Base-by-base conservation (phyloP, 2,329 filamentous ascomycete genomes). In the Monosporascus ibericus region DNA sequence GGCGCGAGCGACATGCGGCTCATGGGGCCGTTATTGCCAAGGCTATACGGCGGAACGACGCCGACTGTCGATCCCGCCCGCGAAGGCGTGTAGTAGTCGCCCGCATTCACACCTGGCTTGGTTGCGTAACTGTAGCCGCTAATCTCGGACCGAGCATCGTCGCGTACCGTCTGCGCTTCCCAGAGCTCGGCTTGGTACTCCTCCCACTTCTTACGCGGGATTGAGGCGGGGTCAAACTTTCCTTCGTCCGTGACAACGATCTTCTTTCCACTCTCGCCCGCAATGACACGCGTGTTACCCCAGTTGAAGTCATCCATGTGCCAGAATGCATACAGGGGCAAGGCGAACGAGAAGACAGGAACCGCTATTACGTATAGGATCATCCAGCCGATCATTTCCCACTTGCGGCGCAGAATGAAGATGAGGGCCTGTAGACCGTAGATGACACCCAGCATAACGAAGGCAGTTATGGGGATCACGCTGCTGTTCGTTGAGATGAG, bases 311-410 rank as follows among this genome's bases (percentile, higher is more conserved):
- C 94, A 71, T 99, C 94, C 94, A 97, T 97, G 75, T 96, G 83
- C 94, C 94, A 99, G 81, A 99, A 99, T 48, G 92, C 81, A 70
- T 97, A 97, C 27, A 99, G 75, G 1, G 94, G 94, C 44, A 99
- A 80, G 53, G 82, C 91, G 58, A 95, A 90, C 44, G 89, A 86
- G 79, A 96, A 99, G 58, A 99, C 82, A 1, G 92, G 92, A 56
- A 95, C 88, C 51, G 94, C 92, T 30, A 94, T 58, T 54, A 99
- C 82, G 71, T 99, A 99, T 57, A 99, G 84, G 61, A 99, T 78
- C 91, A 99, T 96, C 94, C 94, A 99, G 37, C 92, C 94, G 61
- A 99, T 87, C 92, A 97, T 97, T 70, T 99, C 92, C 94, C 94
- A 99, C 75, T 96, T 96, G 65, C 92, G 88, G 53, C 90, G 88